These are phyloP conservation scores for Penicillium canariense DNA, from an alignment of 495 filamentous ascomycete genomes.

Conservation along the genomic window DNA sequence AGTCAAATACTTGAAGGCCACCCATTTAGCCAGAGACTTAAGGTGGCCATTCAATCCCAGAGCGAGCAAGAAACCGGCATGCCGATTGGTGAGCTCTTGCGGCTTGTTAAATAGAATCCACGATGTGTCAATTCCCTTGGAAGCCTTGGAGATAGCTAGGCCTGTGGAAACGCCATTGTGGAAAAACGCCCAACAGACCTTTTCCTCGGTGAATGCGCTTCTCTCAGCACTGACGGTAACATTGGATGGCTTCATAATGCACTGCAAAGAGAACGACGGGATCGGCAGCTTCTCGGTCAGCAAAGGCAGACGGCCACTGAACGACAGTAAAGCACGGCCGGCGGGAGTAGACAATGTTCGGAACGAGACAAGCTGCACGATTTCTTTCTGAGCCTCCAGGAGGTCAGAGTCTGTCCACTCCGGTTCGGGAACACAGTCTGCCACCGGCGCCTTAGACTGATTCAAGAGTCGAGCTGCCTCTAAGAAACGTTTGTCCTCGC, in stretches of 20 bases:
- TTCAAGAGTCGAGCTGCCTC: conserved; percentile 80
- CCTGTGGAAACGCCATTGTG: conserved; percentile 91
- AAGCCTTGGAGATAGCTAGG: conserved; percentile 82
- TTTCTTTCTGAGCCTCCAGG: conserved; percentile 89
- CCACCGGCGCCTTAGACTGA: conserved; percentile 70
- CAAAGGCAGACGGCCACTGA: conserved; percentile 76
- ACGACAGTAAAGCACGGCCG: conserved; percentile 80
- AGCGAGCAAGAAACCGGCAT: conserved; percentile 89
- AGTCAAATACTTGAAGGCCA: conserved; percentile 96
- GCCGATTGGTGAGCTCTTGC: conserved; percentile 82
- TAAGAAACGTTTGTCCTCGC: conserved; percentile 80
- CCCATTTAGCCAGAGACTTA: conserved; percentile 91
- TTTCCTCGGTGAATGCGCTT: conserved; percentile 82
- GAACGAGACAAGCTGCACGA: conserved; percentile 78
- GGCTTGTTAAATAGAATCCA: conserved; percentile 99
- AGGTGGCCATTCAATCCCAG: conserved; percentile 95
- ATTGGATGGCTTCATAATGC: conserved; percentile 85
- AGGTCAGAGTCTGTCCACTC: conserved; percentile 81
- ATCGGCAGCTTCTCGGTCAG: conserved; percentile 88
- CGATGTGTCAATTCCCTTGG: conserved; percentile 92
- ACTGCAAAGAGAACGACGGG: conserved; percentile 81
- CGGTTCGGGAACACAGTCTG: conserved; percentile 69
- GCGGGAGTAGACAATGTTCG: conserved; percentile 84
- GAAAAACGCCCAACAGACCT: conserved; percentile 97
- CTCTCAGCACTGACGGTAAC: conserved; percentile 87